Conservation (phyloP, 371 early-diverging fungal genomes). For the Zychaea mexicana region DNA sequence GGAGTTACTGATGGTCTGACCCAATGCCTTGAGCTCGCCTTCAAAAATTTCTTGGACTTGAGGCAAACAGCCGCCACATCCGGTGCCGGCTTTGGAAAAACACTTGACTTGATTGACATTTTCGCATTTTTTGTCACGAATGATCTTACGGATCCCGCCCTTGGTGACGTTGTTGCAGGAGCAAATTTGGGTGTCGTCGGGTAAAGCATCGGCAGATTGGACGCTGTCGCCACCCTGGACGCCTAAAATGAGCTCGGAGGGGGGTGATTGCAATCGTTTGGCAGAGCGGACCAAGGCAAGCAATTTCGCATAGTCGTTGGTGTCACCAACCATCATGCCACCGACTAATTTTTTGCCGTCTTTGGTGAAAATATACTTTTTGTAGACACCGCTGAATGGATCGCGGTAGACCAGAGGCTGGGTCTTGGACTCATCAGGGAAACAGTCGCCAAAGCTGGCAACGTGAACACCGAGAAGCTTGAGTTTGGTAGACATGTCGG, state of each 20-base stretch:
- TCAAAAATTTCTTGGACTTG: slow-evolving; percentile 58
- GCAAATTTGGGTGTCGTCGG: slow-evolving; percentile 71
- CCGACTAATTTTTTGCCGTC: slow-evolving; percentile 70
- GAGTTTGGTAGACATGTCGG: slow-evolving; percentile 72
- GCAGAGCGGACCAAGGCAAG: slow-evolving; percentile 51
- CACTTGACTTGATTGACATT: slow-evolving; percentile 60
- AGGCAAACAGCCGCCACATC: slow-evolving; percentile 68
- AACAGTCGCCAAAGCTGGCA: slow-evolving; percentile 71
- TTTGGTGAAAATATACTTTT: slow-evolving; percentile 60
- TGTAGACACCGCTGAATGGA: slow-evolving; percentile 65
- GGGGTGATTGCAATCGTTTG: slow-evolving; percentile 49
- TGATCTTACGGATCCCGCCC: slow-evolving; percentile 49
- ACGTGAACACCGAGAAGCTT: slow-evolving; percentile 72
- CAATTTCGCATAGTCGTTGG: slow-evolving; percentile 63
- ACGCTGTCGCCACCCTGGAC: slow-evolving; percentile 30
- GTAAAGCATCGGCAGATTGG: slow-evolving; percentile 49
- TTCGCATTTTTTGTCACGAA: slow-evolving; percentile 43
- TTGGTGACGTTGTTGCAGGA: slow-evolving; percentile 74
- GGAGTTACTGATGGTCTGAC: slow-evolving; percentile 51
- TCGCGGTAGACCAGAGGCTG: slow-evolving; percentile 56
- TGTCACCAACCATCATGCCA: slow-evolving; percentile 73
- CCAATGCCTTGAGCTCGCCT: slow-evolving; percentile 58
- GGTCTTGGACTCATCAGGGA: slow-evolving; percentile 41
- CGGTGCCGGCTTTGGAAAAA: slow-evolving; percentile 62
- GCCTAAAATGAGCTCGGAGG: slow-evolving; percentile 64